phyloP scores from a whole-genome alignment of 2,329 filamentous ascomycete species.

The Lojkania enalia region DNA sequence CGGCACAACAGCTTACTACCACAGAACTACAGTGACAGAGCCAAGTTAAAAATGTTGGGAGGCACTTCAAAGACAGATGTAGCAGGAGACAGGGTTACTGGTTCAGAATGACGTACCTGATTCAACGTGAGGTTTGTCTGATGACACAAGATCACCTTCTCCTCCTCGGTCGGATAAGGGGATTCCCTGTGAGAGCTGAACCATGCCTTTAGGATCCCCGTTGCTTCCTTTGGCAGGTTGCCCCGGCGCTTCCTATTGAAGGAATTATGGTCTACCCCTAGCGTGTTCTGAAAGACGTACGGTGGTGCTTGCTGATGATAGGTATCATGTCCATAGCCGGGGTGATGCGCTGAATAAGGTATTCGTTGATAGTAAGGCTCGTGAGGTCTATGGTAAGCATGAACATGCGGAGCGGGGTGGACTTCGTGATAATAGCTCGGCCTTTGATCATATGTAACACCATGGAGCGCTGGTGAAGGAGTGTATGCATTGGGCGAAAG shows the following conservation, averaged over 20 bases:
- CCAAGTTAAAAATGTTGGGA: too few species aligned
- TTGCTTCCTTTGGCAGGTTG: slow-evolving; percentile 89
- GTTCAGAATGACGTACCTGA: slow-evolving; percentile 58
- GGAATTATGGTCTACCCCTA: slow-evolving; percentile 31
- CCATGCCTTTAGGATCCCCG: slow-evolving; percentile 79
- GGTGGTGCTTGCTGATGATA: slow-evolving; percentile 18
- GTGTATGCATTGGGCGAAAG: background rate
- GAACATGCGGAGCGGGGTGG: slow-evolving; percentile 17
- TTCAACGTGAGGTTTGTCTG: slow-evolving; percentile 79
- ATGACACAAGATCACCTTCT: slow-evolving; percentile 80
- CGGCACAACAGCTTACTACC: too few species aligned
- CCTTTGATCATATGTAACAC: slow-evolving; percentile 24
- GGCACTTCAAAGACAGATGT: too few species aligned
- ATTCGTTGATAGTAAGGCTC: slow-evolving; percentile 25
- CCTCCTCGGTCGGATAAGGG: slow-evolving; percentile 85
- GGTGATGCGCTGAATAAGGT: slow-evolving; percentile 18
- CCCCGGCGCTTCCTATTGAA: slow-evolving; percentile 65
- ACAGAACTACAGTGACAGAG: too few species aligned
- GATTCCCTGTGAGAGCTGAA: slow-evolving; percentile 60
- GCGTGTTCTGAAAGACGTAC: slow-evolving; percentile 35
- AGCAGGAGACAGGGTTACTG: too few species aligned
- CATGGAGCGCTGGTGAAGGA: background rate
- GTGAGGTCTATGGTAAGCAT: slow-evolving; percentile 26
- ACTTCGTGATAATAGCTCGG: slow-evolving; percentile 34
- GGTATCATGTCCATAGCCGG: slow-evolving; percentile 20